These are phyloP conservation scores for Scedosporium apiospermum DNA, from an alignment of 2,329 filamentous ascomycete genomes.

Conservation along the genomic window DNA sequence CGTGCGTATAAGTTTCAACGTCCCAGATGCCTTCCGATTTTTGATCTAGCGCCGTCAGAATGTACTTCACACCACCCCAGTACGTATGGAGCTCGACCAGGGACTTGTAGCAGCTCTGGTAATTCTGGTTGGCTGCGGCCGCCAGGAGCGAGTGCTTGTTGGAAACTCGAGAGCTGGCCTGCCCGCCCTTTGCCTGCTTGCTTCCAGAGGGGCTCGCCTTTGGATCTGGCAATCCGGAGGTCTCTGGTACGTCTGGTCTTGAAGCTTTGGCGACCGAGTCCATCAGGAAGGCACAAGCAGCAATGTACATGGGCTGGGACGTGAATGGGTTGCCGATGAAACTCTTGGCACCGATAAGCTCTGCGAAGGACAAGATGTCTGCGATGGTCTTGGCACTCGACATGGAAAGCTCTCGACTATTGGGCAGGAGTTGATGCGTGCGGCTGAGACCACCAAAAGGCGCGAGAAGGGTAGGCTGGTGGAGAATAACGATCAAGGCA, in stretches of 20 bases:
- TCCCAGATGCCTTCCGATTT: slow-evolving; percentile 83
- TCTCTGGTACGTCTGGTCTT: slow-evolving; percentile 51
- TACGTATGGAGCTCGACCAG: slow-evolving; percentile 72
- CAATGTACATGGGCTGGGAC: slow-evolving; percentile 84
- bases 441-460: slow-evolving; percentile 53
- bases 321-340: slow-evolving; percentile 85
- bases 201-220: slow-evolving; percentile 21
- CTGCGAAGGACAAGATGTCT: slow-evolving; percentile 78
- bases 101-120: slow-evolving; percentile 78
- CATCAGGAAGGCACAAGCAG: slow-evolving; percentile 79
- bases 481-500: slow-evolving; percentile 72
- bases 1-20: slow-evolving; percentile 54
- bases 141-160: slow-evolving; percentile 67
- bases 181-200: slow-evolving; percentile 6
- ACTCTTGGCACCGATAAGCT: slow-evolving; percentile 76
- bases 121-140: slow-evolving; percentile 76
- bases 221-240: slow-evolving; percentile 20
- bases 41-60: slow-evolving; percentile 76
- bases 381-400: slow-evolving; percentile 87
- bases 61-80: slow-evolving; percentile 82
- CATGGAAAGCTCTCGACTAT: slow-evolving; percentile 76
- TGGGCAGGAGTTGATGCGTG: slow-evolving; percentile 64
- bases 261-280: slow-evolving; percentile 67
- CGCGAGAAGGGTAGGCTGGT: slow-evolving; percentile 74
- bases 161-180: slow-evolving; percentile 27